Percentiles rank a stretch among this genome's conserved stretches.
phyloP scores from a whole-genome alignment of 139 green algal species.

The Micromonas commoda region DNA sequence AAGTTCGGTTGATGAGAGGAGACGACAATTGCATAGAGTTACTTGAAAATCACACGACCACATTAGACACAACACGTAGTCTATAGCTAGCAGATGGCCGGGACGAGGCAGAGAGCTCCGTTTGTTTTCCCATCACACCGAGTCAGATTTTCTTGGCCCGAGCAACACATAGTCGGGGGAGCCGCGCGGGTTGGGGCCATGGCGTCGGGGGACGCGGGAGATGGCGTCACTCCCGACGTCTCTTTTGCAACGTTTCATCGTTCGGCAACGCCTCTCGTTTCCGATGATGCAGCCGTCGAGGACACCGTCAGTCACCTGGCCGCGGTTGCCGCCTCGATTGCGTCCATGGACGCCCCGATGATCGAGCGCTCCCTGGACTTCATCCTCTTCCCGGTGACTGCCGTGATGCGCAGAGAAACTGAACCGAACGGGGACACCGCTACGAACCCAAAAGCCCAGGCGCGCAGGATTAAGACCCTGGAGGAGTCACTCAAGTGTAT shows the following conservation, averaged over 20 bases:
- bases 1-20: neutral
- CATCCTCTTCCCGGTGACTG: neutral
- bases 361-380: neutral
- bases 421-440: neutral
- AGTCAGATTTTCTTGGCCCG: too few species aligned
- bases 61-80: too few species aligned
- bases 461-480: neutral
- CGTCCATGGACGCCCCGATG: neutral
- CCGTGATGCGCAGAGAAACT: neutral
- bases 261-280: neutral
- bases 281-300: neutral
- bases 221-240: too few species aligned
- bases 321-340: neutral
- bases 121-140: too few species aligned
- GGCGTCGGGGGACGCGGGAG: too few species aligned
- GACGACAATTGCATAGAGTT: neutral
- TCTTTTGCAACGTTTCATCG: too few species aligned
- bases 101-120: too few species aligned
- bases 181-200: too few species aligned
- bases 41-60: too few species aligned
- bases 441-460: neutral
- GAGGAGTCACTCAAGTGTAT: too few species aligned
- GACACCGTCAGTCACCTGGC: neutral
- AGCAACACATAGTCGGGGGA: too few species aligned
- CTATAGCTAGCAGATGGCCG: too few species aligned